Base-by-base conservation (phyloP, 768 basidiomycete genomes). In the Xerocomellus intermedius region DNA sequence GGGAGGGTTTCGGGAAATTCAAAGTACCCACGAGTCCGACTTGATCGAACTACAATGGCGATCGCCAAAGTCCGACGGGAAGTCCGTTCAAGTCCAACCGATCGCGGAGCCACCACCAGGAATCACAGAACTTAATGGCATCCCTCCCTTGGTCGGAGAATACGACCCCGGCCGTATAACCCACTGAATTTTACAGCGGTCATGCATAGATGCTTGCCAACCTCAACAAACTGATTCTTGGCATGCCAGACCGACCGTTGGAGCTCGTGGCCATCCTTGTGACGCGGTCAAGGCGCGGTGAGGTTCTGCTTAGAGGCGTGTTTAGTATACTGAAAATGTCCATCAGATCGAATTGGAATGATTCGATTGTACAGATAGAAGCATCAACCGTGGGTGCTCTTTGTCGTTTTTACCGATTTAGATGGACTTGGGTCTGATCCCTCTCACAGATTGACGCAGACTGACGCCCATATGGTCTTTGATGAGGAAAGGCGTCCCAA, bases 331-430 rank as follows among this genome's bases (percentile, higher is more conserved):
- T 49, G 56, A 56, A 24, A 38, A 39, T 35, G 13, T 22, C 48
- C 37, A 44, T 53, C 37, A 63, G 33, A 42, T 35, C n/a, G 41
- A 37, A 24, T 28, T 21, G 33, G 38, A 38, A 55, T 28, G 33
- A 8, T 55, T 45, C 30, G 19, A 21, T 48, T 22, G 42, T 33
- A 13, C 32, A 48, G 54, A 54, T 52, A 35, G 51, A 56, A 56
- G 56, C 35, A 26, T 61, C 51, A 30, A 30, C 14, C 45, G 49
- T 47, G 53, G 48, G 61, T 57, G 51, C 48, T 43, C 8, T 47
- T 44, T 22, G 38, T 38, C 24, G 1, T 6, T 16, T 49, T 67
- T 55, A 22, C 65, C 64, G 43, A 39, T 61, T 65, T 54, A 50
- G 54, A 54, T 52, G 41, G 33, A 5, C 24, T 33, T 48, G 49